Base-by-base conservation (phyloP, 257 asterid species). In the Verbascum thapsus region DNA sequence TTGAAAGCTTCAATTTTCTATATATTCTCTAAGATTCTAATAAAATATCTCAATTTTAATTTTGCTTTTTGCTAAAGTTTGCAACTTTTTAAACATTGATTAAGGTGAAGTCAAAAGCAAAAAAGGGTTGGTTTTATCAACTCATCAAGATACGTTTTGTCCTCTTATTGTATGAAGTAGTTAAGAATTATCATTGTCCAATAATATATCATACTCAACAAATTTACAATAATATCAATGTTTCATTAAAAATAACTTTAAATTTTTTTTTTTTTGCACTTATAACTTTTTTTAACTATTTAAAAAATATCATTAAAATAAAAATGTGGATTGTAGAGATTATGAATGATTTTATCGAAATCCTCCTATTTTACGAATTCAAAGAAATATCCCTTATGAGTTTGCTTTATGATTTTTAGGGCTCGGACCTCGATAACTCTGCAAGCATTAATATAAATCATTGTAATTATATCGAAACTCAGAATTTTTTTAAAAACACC, bases 91-190 rank as follows among this genome's bases (percentile, higher is more conserved):
- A 48, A 13, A 10, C 37, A 41, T 42, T 42, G 52, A 64, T 16
- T 51, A 44, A 9, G 18, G 40, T 47, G 70, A 65, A 69, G 73
- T 70, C 67, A 64, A 74, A 45, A 58, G 68, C 64, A 48, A n/a
- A 52, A n/a, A 59, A 0, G 3, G 13, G 32, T 47, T 6, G 64
- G 40, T 52, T 37, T 53, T 34, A 58, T 53, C 45, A 23, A 37
- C 57, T 51, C 20, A 58, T 66, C 67, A 47, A n/a, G 59, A 72
- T 54, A 66, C 11, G 5, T 42, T 42, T 22, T 47, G 66, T 63
- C 48, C 23, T 45, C 41, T 51, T 74, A 53, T 40, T 59, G 49
- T 42, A 43, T 69, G 68, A 42, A 72, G 63, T 74, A 35, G 58
- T 54, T 70, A 40, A 58, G n/a, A n/a, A n/a, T n/a, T n/a, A n/a